Conservation (phyloP, 2,329 filamentous ascomycete genomes). For the Cephalotrichum gorgonifer region DNA sequence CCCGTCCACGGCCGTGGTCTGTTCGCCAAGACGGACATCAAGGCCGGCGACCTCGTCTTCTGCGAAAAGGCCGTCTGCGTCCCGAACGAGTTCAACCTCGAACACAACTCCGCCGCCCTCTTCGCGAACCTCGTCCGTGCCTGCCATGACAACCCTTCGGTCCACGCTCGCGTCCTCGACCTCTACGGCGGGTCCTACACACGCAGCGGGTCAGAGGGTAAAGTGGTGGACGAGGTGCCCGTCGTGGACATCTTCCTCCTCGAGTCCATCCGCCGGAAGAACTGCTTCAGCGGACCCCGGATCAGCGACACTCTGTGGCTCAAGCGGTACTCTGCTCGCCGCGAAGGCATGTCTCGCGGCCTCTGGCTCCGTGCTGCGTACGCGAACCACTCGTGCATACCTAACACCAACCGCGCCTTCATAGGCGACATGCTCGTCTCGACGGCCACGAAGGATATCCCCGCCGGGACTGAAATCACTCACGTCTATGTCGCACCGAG, state of each 20-base stretch:
- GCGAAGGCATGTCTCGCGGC: conserved; percentile 14
- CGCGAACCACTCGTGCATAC: conserved; percentile 31
- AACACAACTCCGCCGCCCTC: conserved; percentile 29
- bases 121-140: conserved; percentile 28
- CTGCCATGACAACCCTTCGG: conserved; percentile 26
- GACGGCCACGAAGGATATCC: conserved; percentile 25
- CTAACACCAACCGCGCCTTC: conserved; percentile 25
- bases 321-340: neutral
- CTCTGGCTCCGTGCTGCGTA: conserved; percentile 26
- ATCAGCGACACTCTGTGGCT: conserved; percentile 9
- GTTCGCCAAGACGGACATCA: conserved; percentile 26
- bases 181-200: conserved; percentile 24
- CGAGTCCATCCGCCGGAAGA: conserved; percentile 28
- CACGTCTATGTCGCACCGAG: conserved; percentile 26
- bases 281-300: conserved; percentile 25
- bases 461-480: conserved; percentile 24
- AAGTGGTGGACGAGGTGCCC: conserved; percentile 20
- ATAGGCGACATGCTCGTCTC: conserved; percentile 33
- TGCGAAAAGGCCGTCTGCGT: conserved; percentile 29
- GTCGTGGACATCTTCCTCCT: conserved; percentile 27
- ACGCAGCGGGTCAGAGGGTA: conserved; percentile 18
- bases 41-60: conserved; percentile 28
- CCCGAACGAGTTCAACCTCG: conserved; percentile 29
- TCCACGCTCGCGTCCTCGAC: conserved; percentile 20
- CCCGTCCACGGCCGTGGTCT: conserved; percentile 26